Evolutionary conservation across 2,329 filamentous ascomycete species (phyloP), one percentile per base, ranked within the genome.

Genomic region (Hypoxylon sp.): DNA sequence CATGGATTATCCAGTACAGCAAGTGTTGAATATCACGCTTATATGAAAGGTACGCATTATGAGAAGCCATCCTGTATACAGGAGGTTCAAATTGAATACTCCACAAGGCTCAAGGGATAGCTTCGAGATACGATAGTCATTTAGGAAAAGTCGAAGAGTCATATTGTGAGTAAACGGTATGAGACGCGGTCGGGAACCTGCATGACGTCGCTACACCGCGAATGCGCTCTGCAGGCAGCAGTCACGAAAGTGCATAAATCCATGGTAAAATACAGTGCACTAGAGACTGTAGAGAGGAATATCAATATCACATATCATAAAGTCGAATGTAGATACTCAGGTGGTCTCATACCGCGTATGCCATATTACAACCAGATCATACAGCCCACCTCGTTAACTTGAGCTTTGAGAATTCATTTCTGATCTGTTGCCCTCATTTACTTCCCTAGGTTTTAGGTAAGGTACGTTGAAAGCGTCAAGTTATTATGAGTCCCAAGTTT

Each of bases 1-100:
- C 70, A 33, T 77, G 73, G 7, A 82, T 72, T 30, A 82, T 70
- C 79, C 79, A 83, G 57, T 78, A 79, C 2, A 80, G 54, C 0
- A 80, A 64, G 12, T 75, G 70, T 45, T 70, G 77, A 0, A 76
- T 79, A 44, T 82, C 77, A 30, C 71, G 75, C 59, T 81, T 83
- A 70, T 81, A 83, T 4, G 55, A 55, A 18, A 78, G 64, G 26
- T 81, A 82, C 0, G 70, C 53, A 42, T 79, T 79, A 1, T 71
- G 72, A 1, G 65, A 56, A 16, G 65, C 64, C 72, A 75, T 74
- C 46, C 32, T 36, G 38, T 58, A 46, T 42, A 9, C 30, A 51
- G 20, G 22, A 40, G 14, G 6, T 44, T 44, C 16, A 20, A 30
- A n/a, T 24, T 6, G 32, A 14, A n/a, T 18, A 3, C 22, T 18